Percentiles rank a stretch among this genome's conserved stretches.
Conservation (phyloP, 192 early-diverging fungal genomes). For the Rhizophlyctis rosea region DNA sequence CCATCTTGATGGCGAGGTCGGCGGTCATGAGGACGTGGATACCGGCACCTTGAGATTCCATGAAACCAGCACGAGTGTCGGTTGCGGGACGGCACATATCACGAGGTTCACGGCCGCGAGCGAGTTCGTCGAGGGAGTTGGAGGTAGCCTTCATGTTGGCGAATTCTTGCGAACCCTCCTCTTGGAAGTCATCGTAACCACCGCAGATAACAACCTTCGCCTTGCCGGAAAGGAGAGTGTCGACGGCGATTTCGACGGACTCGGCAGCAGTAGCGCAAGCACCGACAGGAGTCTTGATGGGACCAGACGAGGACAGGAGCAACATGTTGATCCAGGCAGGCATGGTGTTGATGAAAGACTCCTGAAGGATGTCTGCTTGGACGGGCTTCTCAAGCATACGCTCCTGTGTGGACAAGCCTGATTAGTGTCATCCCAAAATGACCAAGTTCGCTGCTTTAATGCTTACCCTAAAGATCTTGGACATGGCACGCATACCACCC, state of each 20-base stretch:
- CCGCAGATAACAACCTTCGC: slow-evolving; percentile 92
- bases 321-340: slow-evolving; percentile 97
- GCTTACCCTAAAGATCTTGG: slow-evolving; percentile 65
- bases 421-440: no score
- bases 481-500: slow-evolving; percentile 77
- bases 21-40: slow-evolving; percentile 90
- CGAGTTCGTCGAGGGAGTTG: slow-evolving; percentile 79
- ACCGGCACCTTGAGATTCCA: slow-evolving; percentile 89
- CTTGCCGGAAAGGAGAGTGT: slow-evolving; percentile 84
- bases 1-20: slow-evolving; percentile 83
- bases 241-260: slow-evolving; percentile 87
- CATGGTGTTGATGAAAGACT: slow-evolving; percentile 94
- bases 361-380: slow-evolving; percentile 91
- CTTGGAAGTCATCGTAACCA: slow-evolving; percentile 90
- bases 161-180: slow-evolving; percentile 92
- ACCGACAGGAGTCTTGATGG: slow-evolving; percentile 89
- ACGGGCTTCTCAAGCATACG: slow-evolving; percentile 78
- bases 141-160: slow-evolving; percentile 95
- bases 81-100: slow-evolving; percentile 92
- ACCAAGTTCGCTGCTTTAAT: no score
- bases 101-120: slow-evolving; percentile 74
- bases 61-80: slow-evolving; percentile 85
- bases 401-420: no score
- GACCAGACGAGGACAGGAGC: slow-evolving; percentile 86
- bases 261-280: slow-evolving; percentile 91